Evolutionary conservation across 768 basidiomycete genomes (phyloP).

Genomic region (Holtermannia corniformis): DNA sequence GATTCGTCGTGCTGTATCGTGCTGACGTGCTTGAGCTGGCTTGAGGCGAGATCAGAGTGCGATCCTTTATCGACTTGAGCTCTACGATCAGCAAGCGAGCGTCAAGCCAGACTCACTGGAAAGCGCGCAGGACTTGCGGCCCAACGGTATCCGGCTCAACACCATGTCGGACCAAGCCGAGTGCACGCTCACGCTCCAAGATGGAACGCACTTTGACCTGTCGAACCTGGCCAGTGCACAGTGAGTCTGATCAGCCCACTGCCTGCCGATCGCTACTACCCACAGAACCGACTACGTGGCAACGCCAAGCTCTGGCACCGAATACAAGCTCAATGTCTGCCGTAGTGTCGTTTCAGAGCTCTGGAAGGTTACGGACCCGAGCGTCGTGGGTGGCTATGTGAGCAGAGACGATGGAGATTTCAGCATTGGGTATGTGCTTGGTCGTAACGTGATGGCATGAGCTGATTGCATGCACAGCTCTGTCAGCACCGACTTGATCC

Average conservation of each 20-base stretch:
- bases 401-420: conserved; percentile 30
- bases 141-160: too few relatives aligned
- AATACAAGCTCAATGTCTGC: conserved; percentile 37
- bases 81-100: neutral
- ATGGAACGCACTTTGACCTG: conserved; percentile 40
- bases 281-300: neutral
- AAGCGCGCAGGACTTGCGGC: too few relatives aligned
- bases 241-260: conserved; percentile 11
- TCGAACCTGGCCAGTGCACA: conserved; percentile 29
- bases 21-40: neutral
- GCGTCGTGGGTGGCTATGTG: conserved; percentile 30
- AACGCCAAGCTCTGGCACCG: neutral
- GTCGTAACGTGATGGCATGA: neutral
- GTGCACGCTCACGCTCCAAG: conserved; percentile 33
- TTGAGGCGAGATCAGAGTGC: too few relatives aligned
- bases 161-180: conserved; percentile 6
- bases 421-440: conserved; percentile 29
- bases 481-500: conserved; percentile 55
- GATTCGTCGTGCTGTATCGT: too few relatives aligned
- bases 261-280: neutral
- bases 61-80: too few relatives aligned
- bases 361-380: conserved; percentile 32
- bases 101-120: too few relatives aligned
- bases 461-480: conserved; percentile 42
- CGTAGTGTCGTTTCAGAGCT: conserved; percentile 33